These are phyloP conservation scores for Moesziomyces aphidis DNA, from an alignment of 1,284 basidiomycete species.

Conservation along the genomic window DNA sequence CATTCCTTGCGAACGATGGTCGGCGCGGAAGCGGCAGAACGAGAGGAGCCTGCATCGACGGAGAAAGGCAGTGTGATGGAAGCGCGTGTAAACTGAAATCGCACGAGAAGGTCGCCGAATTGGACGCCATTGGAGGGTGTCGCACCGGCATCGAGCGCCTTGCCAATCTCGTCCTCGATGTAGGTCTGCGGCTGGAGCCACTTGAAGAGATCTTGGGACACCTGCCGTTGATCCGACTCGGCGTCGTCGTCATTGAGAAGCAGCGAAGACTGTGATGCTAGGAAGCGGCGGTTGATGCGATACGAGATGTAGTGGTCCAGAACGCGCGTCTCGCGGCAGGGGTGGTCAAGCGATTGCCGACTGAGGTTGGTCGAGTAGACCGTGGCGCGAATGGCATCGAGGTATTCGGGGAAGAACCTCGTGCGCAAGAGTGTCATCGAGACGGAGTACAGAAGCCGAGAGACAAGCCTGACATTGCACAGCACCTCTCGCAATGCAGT, in stretches of 20 bases:
- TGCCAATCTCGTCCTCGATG: constrained; percentile 43
- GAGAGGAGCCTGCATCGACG: constrained; percentile 6
- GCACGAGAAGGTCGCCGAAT: constrained; percentile 31
- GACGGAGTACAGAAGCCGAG: constrained; percentile 33
- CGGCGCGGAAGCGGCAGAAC: constrained; percentile 1
- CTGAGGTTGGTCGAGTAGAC: constrained; percentile 32
- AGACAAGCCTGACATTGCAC: constrained; percentile 30
- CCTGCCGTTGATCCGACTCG: constrained; percentile 36
- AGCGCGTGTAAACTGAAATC: constrained; percentile 28
- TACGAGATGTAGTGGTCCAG: constrained; percentile 47
- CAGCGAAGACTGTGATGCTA: constrained; percentile 20
- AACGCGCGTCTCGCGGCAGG: constrained; percentile 33
- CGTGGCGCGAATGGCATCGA: constrained; percentile 20
- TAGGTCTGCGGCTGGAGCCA: constrained; percentile 46
- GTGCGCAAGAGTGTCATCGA: constrained; percentile 30
- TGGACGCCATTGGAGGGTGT: constrained; percentile 9
- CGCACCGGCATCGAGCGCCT: constrained; percentile 3
- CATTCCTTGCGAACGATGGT: constrained; percentile 29
- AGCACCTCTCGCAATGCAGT: constrained; percentile 16
- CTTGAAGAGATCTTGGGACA: constrained; percentile 41
- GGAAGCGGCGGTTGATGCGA: constrained; percentile 25
- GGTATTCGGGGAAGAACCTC: constrained; percentile 30
- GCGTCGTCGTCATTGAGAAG: constrained; percentile 43
- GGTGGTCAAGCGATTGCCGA: constrained; percentile 7
- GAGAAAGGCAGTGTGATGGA: constrained; percentile 31